Evolutionary conservation across 441 rosid genomes (phyloP), one percentile per base, ranked within the genome.

Genomic region (Biscutella auriculata): DNA sequence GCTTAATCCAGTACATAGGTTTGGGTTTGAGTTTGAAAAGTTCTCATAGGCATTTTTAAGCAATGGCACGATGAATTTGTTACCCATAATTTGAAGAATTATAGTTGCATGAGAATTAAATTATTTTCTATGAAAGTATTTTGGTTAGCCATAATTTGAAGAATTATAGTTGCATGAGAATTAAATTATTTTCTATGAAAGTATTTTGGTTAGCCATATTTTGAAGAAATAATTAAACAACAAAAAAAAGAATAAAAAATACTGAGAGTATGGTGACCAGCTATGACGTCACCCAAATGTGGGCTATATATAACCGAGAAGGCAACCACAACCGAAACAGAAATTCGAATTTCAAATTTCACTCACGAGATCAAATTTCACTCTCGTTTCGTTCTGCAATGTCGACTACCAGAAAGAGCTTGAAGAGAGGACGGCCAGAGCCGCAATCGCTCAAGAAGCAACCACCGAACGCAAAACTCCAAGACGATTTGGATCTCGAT

Each of bases 401-500:
- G 88, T 70, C 88, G 1, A 58, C 83, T 2, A 43, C 68, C 21
- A 83, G 76, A 74, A 32, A 71, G 44, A 73, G 49, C 68, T 52
- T 75, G 6, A 77, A 58, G 75, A 82, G 79, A 60, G 76, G 84
- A 57, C 69, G 70, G 21, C 76, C 82, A 5, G 91, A 80, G 30
- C 65, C 55, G 4, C 45, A 70, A 15, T 54, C 64, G 26, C 75
- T 75, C 59, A 50, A 63, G 54, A 81, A 81, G 68, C 62, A 75
- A 53, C 66, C 75, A 6, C 71, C 79, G 45, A 76, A 79, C 26
- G 66, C 71, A 43, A 70, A 72, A 53, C 55, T 71, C 60, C 63
- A 39, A 6, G 87, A 79, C 48, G 79, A 79, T 57, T 49, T 79
- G 47, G 96, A 88, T 68, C 71, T 72, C 49, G 85, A 85, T 73